Evolutionary conservation across 148 eudicot species (phyloP).

Genomic region (Suaeda aralocaspica): DNA sequence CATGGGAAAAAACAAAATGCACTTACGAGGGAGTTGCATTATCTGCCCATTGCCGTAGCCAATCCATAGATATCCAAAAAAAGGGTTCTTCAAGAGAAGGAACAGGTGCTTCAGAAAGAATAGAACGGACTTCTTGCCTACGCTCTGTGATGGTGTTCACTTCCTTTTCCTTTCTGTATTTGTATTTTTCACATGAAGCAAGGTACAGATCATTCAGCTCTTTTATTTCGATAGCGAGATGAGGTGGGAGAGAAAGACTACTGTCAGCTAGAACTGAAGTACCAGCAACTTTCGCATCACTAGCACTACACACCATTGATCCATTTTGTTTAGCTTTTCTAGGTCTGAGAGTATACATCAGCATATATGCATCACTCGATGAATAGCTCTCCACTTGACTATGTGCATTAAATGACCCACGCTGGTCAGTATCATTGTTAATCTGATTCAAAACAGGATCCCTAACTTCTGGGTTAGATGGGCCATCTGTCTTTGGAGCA

Average conservation of each 20-base stretch:
- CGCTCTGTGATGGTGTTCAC: conserved; percentile 55
- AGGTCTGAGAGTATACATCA: conserved; percentile 70
- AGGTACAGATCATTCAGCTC: conserved; percentile 48
- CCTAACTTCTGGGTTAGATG: conserved; percentile 33
- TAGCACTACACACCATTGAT: conserved; percentile 24
- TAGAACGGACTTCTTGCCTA: conserved; percentile 80
- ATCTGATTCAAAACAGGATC: conserved; percentile 34
- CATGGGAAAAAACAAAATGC: background rate
- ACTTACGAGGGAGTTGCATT: conserved; percentile 57
- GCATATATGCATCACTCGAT: conserved; percentile 97
- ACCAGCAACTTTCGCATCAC: conserved; percentile 29
- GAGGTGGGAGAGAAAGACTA: conserved; percentile 55
- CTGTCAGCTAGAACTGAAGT: conserved; percentile 20
- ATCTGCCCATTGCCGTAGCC: conserved; percentile 99
- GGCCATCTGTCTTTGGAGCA: conserved; percentile 40
- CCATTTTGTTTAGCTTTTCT: conserved; percentile 37
- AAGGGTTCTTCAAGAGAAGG: conserved; percentile 55
- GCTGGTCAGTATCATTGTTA: conserved; percentile 27
- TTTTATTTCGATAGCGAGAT: conserved; percentile 65
- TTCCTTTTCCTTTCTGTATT: conserved; percentile 56
- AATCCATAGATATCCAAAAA: conserved; percentile 85
- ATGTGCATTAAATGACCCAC: conserved; percentile 26
- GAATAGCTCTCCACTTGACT: conserved; percentile 53
- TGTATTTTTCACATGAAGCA: conserved; percentile 59
- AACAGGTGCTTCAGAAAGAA: conserved; percentile 83